These are phyloP conservation scores for Grosmannia clavigera DNA, from an alignment of 2,329 filamentous ascomycete species.

Conservation along the genomic window DNA sequence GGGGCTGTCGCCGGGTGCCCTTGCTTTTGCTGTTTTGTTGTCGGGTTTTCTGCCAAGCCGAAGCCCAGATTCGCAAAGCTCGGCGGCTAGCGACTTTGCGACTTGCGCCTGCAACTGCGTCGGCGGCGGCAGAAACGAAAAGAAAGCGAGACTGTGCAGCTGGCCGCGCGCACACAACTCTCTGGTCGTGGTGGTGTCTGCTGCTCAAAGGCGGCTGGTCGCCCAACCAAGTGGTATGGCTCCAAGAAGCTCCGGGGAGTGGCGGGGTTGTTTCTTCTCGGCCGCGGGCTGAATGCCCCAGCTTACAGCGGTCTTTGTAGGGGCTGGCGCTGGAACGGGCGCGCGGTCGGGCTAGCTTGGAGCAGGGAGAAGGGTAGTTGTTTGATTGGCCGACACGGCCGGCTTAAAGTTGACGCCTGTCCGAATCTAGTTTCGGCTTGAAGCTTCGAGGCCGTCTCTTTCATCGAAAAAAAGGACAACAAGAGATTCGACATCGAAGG, in stretches of 20 bases:
- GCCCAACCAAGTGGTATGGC: neutral
- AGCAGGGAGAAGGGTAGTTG: neutral
- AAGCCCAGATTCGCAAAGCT: too few species aligned
- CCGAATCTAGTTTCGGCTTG: neutral
- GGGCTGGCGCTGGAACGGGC: too few species aligned
- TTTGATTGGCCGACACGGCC: neutral
- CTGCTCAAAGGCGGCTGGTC: neutral
- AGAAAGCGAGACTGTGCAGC: too few species aligned
- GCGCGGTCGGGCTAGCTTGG: neutral
- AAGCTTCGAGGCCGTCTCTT: neutral
- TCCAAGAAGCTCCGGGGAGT: neutral
- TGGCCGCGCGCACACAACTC: too few species aligned
- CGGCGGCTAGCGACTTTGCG: too few species aligned
- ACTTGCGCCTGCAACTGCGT: too few species aligned
- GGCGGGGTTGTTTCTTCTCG: conserved; percentile 1
- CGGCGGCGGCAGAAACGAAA: too few species aligned
- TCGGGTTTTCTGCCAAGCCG: too few species aligned
- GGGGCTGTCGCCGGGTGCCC: too few species aligned
- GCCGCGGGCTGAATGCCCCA: neutral
- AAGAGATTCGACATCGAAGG: neutral
- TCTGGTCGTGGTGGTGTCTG: too few species aligned
- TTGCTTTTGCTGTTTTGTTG: too few species aligned
- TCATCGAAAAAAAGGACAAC: neutral
- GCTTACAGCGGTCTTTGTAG: neutral
- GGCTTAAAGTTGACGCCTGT: neutral